Conservation (phyloP, 495 filamentous ascomycete genomes). For the Endocarpon pusillum region DNA sequence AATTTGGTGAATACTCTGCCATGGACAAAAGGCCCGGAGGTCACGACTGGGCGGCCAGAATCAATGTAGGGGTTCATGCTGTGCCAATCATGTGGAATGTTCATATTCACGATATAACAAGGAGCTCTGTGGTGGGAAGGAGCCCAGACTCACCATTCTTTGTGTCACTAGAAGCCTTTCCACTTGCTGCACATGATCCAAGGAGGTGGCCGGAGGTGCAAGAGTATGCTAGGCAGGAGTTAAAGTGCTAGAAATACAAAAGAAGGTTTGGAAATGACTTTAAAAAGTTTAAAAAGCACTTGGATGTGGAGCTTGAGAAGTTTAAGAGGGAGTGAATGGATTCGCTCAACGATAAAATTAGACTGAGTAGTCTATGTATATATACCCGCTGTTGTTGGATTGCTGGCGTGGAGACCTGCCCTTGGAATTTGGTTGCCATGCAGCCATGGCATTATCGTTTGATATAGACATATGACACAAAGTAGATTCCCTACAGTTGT, state of each 20-base stretch:
- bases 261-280: constrained; percentile 56
- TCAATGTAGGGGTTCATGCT: constrained; percentile 67
- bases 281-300: constrained; percentile 56
- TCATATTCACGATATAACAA: constrained; percentile 76
- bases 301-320: constrained; percentile 59
- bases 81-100: constrained; percentile 84
- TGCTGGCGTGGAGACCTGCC: too few species aligned
- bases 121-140: constrained; percentile 48
- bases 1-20: constrained; percentile 43
- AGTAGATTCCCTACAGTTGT: too few species aligned
- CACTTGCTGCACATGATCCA: constrained; percentile 43
- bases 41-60: constrained; percentile 61
- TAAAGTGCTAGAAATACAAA: constrained; percentile 78
- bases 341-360: too few species aligned
- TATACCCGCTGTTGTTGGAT: too few species aligned
- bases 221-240: constrained; percentile 40
- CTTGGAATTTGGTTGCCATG: too few species aligned
- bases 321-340: constrained; percentile 54
- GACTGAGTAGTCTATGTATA: too few species aligned
- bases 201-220: constrained; percentile 35
- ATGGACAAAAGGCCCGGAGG: constrained; percentile 46
- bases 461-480: too few species aligned
- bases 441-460: too few species aligned
- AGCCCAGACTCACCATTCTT: constrained; percentile 72
- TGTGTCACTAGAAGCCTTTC: constrained; percentile 60